phyloP scores from a whole-genome alignment of 257 asterid species.

The Jasminum sambac region DNA sequence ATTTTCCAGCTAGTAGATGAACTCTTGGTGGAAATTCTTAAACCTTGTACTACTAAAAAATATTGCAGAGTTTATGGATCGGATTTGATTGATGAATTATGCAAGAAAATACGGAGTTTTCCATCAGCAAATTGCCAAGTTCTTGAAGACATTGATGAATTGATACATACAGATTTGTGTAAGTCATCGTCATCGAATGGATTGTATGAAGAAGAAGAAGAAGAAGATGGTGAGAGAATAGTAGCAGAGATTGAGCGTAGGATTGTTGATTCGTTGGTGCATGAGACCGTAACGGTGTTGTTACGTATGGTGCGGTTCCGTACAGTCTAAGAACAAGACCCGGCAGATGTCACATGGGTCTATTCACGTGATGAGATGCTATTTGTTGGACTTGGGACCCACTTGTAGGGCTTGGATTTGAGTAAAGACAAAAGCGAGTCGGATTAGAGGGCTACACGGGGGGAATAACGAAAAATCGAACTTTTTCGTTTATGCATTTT shows the following conservation, averaged over 20 bases:
- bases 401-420: conserved; percentile 31
- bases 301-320: conserved; percentile 23
- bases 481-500: not conserved
- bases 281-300: conserved; percentile 50
- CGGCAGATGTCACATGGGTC: conserved; percentile 56
- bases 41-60: conserved; percentile 18
- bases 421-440: conserved; percentile 15
- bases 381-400: conserved; percentile 38
- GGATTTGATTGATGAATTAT: conserved; percentile 34
- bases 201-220: conserved; percentile 39
- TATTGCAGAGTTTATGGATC: not conserved
- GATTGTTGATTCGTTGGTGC: conserved; percentile 53
- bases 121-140: conserved; percentile 62
- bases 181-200: conserved; percentile 7
- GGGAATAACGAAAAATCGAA: not conserved
- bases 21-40: conserved; percentile 50
- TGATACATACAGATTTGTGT: conserved; percentile 49
- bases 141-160: conserved; percentile 64
- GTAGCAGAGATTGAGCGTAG: conserved; percentile 60
- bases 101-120: conserved; percentile 37
- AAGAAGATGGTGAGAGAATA: conserved; percentile 41
- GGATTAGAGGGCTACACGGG: conserved; percentile 6
- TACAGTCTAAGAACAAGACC: conserved; percentile 29
- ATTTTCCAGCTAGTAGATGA: conserved; percentile 72
- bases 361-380: conserved; percentile 69